A percentile compares a stretch with the other conserved stretches of the same genome.
Conservation (phyloP, 2,329 filamentous ascomycete genomes). For the Diaporthe australafricana region DNA sequence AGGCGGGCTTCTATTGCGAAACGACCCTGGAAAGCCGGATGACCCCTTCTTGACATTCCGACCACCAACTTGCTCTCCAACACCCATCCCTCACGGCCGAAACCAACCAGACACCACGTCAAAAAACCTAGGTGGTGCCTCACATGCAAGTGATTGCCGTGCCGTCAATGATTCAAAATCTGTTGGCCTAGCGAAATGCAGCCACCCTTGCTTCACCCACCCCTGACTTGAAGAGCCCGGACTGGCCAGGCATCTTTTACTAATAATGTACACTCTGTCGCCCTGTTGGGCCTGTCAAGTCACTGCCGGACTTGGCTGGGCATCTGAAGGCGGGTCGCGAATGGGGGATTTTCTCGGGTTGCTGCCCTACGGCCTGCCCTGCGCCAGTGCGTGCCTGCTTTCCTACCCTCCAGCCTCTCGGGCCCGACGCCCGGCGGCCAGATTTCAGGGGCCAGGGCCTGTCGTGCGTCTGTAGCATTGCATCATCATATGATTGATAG, state of each 20-base stretch:
- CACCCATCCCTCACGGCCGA: slow-evolving; percentile 15
- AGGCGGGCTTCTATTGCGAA: slow-evolving; percentile 27
- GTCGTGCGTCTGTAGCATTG: slow-evolving; percentile 16
- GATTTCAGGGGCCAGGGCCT: slow-evolving; percentile 14
- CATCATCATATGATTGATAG: slow-evolving; percentile 22
- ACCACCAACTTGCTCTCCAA: not conserved
- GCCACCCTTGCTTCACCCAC: slow-evolving; percentile 33
- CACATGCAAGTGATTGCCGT: slow-evolving; percentile 37
- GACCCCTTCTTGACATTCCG: slow-evolving; percentile 29
- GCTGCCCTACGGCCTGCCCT: slow-evolving; percentile 23
- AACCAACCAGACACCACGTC: not conserved
- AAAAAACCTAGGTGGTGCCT: slow-evolving; percentile 9
- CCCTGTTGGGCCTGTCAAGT: slow-evolving; percentile 15
- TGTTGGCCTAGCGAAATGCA: slow-evolving; percentile 32
- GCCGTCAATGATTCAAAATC: slow-evolving; percentile 28
- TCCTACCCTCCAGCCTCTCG: slow-evolving; percentile 11
- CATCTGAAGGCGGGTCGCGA: slow-evolving; percentile 20
- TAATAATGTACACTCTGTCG: not conserved
- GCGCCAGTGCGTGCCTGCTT: not conserved
- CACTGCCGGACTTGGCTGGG: slow-evolving; percentile 10
- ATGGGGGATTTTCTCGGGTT: slow-evolving; percentile 18
- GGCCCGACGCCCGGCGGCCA: slow-evolving; percentile 24
- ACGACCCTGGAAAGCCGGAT: slow-evolving; percentile 13
- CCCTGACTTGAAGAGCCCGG: slow-evolving; percentile 28
- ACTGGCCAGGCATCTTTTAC: slow-evolving; percentile 6